Base-by-base conservation (phyloP, 2,329 filamentous ascomycete genomes). In the Sporothrix brunneoviolacea region DNA sequence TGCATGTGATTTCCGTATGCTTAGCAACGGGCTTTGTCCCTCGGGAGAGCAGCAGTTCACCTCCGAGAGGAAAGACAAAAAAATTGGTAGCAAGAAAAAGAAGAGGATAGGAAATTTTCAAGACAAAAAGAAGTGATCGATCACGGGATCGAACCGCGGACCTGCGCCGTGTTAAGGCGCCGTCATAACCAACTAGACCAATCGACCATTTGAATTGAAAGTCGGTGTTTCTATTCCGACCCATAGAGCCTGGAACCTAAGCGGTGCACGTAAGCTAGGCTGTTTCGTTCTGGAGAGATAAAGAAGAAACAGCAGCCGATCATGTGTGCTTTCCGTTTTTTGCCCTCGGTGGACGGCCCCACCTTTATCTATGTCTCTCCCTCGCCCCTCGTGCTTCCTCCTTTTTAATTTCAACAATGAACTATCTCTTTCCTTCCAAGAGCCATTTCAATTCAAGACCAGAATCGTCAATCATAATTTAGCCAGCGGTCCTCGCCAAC, bases 171-270 rank as follows among this genome's bases (percentile, higher is more conserved):
- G 51, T 53, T 53, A 53, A 53, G 51, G 51, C 51, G 46, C 46
- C 51, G 51, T 53, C 51, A 53, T 53, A 53, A 53, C 51, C 51
- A 53, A 53, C 51, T 53, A 53, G 51, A 53, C 51, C 51, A 53
- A 46, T 50, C 51, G 51, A 53, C 51, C 51, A 13, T 16, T 30
- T 35, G n/a, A 7, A 1, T 8, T 10, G 5, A 15, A 2, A 1
- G 8, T 1, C 4, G 12, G 8, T 2, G 4, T 9, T 8, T 1
- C 8, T 45, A 45, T 24, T 27, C 0, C 8, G 6, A 1, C 2
- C 19, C 27, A 41, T 46, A n/a, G 24, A 18, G 28, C 12, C 8
- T 37, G 13, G 12, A 16, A 7, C 4, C 16, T 27, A 15, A 16
- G 21, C 16, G 30, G 9, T 21, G 15, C 15, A 8, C 13, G 12